Evolutionary conservation across 192 early-diverging fungal genomes (phyloP).

Genomic region (Umbelopsis ramanniana): DNA sequence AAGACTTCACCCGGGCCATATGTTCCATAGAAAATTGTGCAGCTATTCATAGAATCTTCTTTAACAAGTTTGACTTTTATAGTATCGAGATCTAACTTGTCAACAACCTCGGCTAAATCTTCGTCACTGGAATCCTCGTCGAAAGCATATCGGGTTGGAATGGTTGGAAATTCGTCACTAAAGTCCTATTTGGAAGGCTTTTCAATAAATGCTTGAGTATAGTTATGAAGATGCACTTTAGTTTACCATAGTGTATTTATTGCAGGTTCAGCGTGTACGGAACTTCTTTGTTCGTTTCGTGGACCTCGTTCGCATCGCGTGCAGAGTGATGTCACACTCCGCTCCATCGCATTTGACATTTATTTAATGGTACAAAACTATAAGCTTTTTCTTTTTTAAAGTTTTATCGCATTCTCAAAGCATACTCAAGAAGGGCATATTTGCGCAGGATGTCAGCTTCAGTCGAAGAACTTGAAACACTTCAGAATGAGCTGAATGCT

Average conservation of each 20-base stretch:
- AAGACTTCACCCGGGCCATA: slow-evolving; percentile 10
- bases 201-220: no score
- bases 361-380: no score
- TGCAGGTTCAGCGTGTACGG: no score
- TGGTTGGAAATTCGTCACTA: slow-evolving; percentile 1
- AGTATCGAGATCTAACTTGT: slow-evolving; percentile 13
- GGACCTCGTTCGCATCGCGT: no score
- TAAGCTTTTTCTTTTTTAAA: no score
- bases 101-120: slow-evolving; percentile 1
- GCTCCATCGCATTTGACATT: no score
- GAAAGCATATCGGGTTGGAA: slow-evolving; percentile 16
- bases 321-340: no score
- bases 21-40: background rate
- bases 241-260: background rate
- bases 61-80: background rate
- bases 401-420: no score
- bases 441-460: background rate
- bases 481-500: slow-evolving; percentile 22
- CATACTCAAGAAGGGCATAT: no score
- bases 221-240: no score
- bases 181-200: background rate
- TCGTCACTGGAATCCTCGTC: slow-evolving; percentile 1
- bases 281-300: no score
- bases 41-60: background rate
- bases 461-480: background rate